These are phyloP conservation scores for Ogataea trehalophila DNA, from an alignment of 805 yeast species.

Conservation along the genomic window DNA sequence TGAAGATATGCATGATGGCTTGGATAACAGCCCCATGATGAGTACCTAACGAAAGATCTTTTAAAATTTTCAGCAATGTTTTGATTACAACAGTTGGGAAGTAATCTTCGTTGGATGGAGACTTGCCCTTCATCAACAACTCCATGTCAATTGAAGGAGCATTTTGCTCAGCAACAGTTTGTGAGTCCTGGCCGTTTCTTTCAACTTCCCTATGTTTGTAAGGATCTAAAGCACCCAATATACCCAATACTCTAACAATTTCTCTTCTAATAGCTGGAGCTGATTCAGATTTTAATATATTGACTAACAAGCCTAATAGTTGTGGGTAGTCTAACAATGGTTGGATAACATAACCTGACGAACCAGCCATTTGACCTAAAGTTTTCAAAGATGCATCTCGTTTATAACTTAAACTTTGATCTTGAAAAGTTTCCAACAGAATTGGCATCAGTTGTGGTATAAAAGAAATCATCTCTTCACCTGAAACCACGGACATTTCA, in stretches of 20 bases:
- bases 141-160: conserved; percentile 91
- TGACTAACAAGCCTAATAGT: conserved; percentile 72
- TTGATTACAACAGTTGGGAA: conserved; percentile 93
- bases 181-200: conserved; percentile 37
- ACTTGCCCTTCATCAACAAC: conserved; percentile 85
- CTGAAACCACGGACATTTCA: conserved; percentile 82
- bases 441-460: conserved; percentile 80
- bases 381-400: conserved; percentile 87
- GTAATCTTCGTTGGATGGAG: conserved; percentile 89
- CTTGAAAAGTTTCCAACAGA: conserved; percentile 81
- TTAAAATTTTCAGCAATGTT: conserved; percentile 74
- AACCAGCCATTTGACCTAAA: conserved; percentile 81
- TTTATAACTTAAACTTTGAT: conserved; percentile 82
- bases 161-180: conserved; percentile 59
- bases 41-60: conserved; percentile 76
- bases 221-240: conserved; percentile 95
- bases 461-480: conserved; percentile 73
- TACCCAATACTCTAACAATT: conserved; percentile 85
- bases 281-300: conserved; percentile 75
- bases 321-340: conserved; percentile 92
- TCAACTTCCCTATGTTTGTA: conserved; percentile 92
- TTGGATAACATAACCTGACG: conserved; percentile 92
- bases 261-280: conserved; percentile 75
- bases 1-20: conserved; percentile 87
- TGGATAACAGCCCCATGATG: conserved; percentile 94